phyloP scores from a whole-genome alignment of 228 moss, liverwort and hornwort genomes.

The Sphagnum fallax region DNA sequence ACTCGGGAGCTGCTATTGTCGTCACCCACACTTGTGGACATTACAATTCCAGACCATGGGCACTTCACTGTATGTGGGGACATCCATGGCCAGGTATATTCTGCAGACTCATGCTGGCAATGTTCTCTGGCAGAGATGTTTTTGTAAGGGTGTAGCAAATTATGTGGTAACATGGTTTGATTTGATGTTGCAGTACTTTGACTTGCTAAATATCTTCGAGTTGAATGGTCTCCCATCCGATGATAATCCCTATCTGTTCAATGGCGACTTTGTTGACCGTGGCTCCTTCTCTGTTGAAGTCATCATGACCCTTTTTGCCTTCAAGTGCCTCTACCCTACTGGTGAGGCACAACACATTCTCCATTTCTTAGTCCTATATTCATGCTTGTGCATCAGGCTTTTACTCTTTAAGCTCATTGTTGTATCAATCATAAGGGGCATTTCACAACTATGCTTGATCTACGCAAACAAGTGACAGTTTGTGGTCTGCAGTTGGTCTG shows the following conservation, averaged over 20 bases:
- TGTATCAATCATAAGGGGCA: too few relatives aligned
- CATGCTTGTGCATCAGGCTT: neutral
- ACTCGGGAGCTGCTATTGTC: conserved; percentile 68
- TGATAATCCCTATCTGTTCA: conserved; percentile 96
- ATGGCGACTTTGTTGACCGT: conserved; percentile 98
- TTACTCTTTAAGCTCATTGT: too few relatives aligned
- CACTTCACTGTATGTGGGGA: conserved; percentile 97
- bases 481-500: too few relatives aligned
- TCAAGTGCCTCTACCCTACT: conserved; percentile 92
- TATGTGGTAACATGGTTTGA: conserved; percentile 2
- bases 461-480: too few relatives aligned
- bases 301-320: conserved; percentile 95
- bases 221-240: conserved; percentile 90
- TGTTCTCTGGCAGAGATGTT: neutral
- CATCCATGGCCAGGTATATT: conserved; percentile 88
- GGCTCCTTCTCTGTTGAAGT: conserved; percentile 98
- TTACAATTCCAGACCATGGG: conserved; percentile 65
- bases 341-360: conserved; percentile 24
- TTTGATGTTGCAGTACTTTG: conserved; percentile 66
- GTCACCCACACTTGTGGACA: conserved; percentile 83
- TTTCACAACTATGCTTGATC: too few relatives aligned
- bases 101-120: neutral
- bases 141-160: neutral
- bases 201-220: conserved; percentile 89
- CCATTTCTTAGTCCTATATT: too few relatives aligned